Evolutionary conservation across 2,329 filamentous ascomycete genomes (phyloP), one percentile per base, ranked within the genome.

Genomic region (Cercospora zeina): DNA sequence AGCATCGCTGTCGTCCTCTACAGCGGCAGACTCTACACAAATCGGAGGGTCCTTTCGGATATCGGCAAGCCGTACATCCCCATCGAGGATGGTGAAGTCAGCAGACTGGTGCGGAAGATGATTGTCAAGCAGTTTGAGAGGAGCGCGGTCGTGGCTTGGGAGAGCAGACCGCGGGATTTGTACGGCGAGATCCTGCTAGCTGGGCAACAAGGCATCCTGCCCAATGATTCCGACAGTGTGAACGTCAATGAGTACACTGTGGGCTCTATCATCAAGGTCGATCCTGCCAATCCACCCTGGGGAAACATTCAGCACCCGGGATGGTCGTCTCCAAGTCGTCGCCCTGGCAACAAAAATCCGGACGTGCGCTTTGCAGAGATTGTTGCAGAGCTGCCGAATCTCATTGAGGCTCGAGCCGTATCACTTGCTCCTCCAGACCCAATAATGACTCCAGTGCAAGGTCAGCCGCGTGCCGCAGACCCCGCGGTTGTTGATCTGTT

Each of bases 321-420:
- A 56, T 97, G 95, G 93, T 89, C 89, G 1, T 90, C 91, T 1
- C 93, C 93, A 5, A 83, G 85, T 31, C 69, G 71, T 31, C 55
- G 62, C 4, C 68, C 68, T 24, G 89, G 86, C 0, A 79, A 84
- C 8, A 89, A 95, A 71, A 78, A 95, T 16, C 87, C 91, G 4
- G 86, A 91, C 71, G 78, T 97, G n/a, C 87, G 96, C 67, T 97
- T 96, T 75, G 83, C 82, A 69, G 86, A 87, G 1, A 91, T 99
- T 24, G 81, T 97, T 16, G 82, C 84, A 37, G 93, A 97, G 76
- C 81, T 99, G 24, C 91, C 93, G 1, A 89, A 96, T 72, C 82
- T 97, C 30, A 90, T 97, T 65, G 93, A 97, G 78, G 93, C 91
- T 9, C 93, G 93, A 75, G 93, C 92, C 0, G 86, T 97, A n/a